Evolutionary conservation across 2,329 filamentous ascomycete genomes (phyloP), one percentile per base, ranked within the genome.

Genomic region (Diaporthe aspalathi): DNA sequence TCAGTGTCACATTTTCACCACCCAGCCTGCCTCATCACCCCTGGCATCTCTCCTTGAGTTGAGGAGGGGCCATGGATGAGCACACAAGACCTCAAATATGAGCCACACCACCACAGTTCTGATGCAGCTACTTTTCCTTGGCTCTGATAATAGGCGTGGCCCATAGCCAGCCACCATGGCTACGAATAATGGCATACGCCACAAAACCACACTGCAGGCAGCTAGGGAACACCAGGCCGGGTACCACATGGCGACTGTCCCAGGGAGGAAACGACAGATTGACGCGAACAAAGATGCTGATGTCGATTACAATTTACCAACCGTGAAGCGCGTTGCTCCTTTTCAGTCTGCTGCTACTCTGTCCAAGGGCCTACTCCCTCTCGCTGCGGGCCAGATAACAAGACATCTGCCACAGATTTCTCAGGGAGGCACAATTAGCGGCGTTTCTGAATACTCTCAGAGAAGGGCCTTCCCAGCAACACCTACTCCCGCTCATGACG

Each of bases 361-460:
- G 11, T 73, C 47, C 32, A 57, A 45, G 43, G 74, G 56, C 50
- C 73, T 52, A 11, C 73, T 75, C 1, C 69, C 72, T 12, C 75
- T 80, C 24, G 77, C 76, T 52, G 83, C 87, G 20, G 88, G 87
- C 77, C 78, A 80, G 35, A 87, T 92, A 73, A 78, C 68, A n/a
- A 73, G 71, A 49, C 32, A 60, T 17, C 63, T 45, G 22, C 63
- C 68, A 6, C 49, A 38, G 38, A 14, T 35, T 16, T 38, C 71
- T 5, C 71, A 60, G 16, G 54, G 35, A 17, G 27, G 63, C 29
- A 68, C 80, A 2, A 43, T 62, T 29, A 53, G 67, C 32, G 52
- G 38, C 20, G 16, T 80, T 3, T 86, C 86, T 20, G 87, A 90
- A 72, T 90, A 90, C 76, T 87, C 88, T 0, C 90, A 92, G 76